Evolutionary conservation across 768 basidiomycete species (phyloP), one percentile per base, ranked within the genome.

Genomic region (Lentinula sp.): DNA sequence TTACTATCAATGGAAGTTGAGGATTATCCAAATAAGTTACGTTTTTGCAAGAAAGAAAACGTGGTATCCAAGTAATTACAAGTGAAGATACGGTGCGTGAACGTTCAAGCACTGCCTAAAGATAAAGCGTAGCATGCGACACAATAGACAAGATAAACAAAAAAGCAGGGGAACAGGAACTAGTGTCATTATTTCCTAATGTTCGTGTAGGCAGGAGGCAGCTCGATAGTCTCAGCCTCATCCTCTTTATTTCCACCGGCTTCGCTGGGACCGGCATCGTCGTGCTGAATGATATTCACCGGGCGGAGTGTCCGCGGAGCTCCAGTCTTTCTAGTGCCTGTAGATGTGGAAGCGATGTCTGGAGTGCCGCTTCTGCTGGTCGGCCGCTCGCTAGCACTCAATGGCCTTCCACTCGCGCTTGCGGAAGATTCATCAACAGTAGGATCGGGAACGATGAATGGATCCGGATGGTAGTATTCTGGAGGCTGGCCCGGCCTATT

Each of bases 251-350:
- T 71, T 48, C 69, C 70, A 60, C 54, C 67, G 45, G 58, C 64
- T 62, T 70, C 71, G 60, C 79, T 80, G 5, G 84, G 80, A 1
- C 91, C 91, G 0, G 88, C 91, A 68, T 93, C 91, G 64, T 92
- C 89, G 66, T 93, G 91, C 72, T 93, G 91, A 49, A 93, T 81
- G 66, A 91, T 83, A 68, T 93, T 92, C 37, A 93, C 84, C 0
- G 89, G 80, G 50, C 90, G 76, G 74, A 91, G 74, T 63, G 73
- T 75, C 42, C 85, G 76, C 57, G 79, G 71, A 43, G 69, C 76
- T 23, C 40, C 55, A 57, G 81, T 82, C 65, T 84, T 84, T 66
- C 79, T 73, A 13, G 65, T 70, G 45, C 59, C 69, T 64, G 68
- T 72, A 46, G 72, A 74, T 57, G 66, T 69, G 28, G 60, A 66